Conservation (phyloP, 768 basidiomycete genomes). For the Termitomyces sp. region DNA sequence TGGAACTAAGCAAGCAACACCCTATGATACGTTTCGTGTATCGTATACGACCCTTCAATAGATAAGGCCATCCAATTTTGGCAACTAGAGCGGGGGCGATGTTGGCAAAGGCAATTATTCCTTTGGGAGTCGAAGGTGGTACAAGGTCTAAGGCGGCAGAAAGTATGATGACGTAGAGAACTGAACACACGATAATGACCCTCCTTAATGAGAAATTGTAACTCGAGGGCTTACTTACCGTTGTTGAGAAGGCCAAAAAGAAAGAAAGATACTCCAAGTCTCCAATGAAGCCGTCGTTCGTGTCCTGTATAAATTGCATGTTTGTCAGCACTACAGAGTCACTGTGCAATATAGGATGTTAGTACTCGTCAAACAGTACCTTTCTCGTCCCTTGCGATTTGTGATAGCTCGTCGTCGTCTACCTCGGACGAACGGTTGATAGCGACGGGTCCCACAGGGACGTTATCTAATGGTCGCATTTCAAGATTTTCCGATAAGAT, state of each 20-base stretch:
- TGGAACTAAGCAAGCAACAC: slow-evolving; percentile 70
- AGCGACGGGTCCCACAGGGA: background rate
- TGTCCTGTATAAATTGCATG: slow-evolving; percentile 2
- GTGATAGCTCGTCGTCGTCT: slow-evolving; percentile 4
- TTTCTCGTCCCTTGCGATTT: slow-evolving; percentile 4
- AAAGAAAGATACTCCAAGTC: slow-evolving; percentile 69
- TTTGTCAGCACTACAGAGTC: background rate
- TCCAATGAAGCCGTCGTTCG: slow-evolving; percentile 24
- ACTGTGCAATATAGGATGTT: background rate
- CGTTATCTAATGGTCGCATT: slow-evolving; percentile 5
- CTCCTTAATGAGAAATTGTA: background rate
- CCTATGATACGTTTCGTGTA: slow-evolving; percentile 72
- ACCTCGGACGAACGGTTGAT: background rate
- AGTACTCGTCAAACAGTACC: slow-evolving; percentile 6
- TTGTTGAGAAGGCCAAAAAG: slow-evolving; percentile 92
- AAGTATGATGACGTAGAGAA: slow-evolving; percentile 93
- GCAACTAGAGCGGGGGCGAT: slow-evolving; percentile 84
- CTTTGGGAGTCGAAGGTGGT: slow-evolving; percentile 87
- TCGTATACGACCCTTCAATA: slow-evolving; percentile 80
- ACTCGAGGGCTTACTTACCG: slow-evolving; percentile 47
- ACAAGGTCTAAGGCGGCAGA: slow-evolving; percentile 95
- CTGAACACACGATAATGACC: slow-evolving; percentile 30
- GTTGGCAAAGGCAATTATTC: slow-evolving; percentile 93
- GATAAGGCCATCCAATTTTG: slow-evolving; percentile 89
- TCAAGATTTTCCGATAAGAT: background rate